Conservation (phyloP, 2,329 filamentous ascomycete species). For the Colletotrichum gigasporum region DNA sequence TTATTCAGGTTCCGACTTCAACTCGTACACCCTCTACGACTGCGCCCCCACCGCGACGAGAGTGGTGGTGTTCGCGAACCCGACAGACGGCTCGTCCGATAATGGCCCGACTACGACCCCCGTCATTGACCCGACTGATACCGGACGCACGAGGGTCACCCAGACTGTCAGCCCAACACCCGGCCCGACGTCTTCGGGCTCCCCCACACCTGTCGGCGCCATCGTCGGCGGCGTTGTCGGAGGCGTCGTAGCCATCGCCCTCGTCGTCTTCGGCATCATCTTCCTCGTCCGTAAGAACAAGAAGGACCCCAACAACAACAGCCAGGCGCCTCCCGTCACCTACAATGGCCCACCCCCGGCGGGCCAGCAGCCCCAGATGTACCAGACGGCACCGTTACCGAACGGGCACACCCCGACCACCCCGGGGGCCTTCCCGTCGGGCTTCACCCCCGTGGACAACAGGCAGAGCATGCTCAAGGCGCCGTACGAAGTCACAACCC, state of each 20-base stretch:
- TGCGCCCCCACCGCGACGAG: slow-evolving; percentile 38
- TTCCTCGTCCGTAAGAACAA: slow-evolving; percentile 40
- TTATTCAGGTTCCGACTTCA: slow-evolving; percentile 34
- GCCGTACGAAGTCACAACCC: slow-evolving; percentile 23
- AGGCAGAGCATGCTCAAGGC: slow-evolving; percentile 36
- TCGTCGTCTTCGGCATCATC: slow-evolving; percentile 40
- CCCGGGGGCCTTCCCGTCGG: slow-evolving; percentile 10
- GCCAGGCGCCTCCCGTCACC: background rate
- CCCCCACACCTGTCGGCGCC: slow-evolving; percentile 41
- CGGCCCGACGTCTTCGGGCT: slow-evolving; percentile 35
- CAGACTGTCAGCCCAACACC: background rate
- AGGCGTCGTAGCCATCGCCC: slow-evolving; percentile 42
- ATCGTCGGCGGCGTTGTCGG: slow-evolving; percentile 51
- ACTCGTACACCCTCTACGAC: slow-evolving; percentile 41
- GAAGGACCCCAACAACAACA: slow-evolving; percentile 27
- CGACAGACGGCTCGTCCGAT: slow-evolving; percentile 16
- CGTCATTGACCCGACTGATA: background rate
- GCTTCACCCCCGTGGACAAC: slow-evolving; percentile 32
- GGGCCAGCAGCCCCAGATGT: slow-evolving; percentile 29
- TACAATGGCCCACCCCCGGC: slow-evolving; percentile 12
- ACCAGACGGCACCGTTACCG: slow-evolving; percentile 24
- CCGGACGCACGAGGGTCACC: background rate
- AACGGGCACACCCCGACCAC: slow-evolving; percentile 30
- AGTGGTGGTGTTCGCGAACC: slow-evolving; percentile 36
- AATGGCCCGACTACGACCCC: background rate